phyloP scores from a whole-genome alignment of 2,329 filamentous ascomycete genomes.

The Lasiodiplodia theobromae region DNA sequence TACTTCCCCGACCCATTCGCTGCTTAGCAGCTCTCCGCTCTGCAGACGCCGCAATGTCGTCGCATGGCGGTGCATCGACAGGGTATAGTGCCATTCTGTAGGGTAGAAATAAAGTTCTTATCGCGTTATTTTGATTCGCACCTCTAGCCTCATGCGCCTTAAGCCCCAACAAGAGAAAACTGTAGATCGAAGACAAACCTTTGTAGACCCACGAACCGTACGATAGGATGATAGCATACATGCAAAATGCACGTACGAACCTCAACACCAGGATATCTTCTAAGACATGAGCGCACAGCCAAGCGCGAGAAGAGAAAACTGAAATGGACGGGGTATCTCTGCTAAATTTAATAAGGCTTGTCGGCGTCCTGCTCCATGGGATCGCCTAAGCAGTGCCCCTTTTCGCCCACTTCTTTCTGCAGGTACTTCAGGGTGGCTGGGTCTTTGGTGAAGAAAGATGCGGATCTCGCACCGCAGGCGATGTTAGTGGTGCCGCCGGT shows the following conservation, averaged over 20 bases:
- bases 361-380: slow-evolving; percentile 31
- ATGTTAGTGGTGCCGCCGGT: slow-evolving; percentile 40
- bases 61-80: background rate
- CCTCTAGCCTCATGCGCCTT: background rate
- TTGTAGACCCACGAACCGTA: background rate
- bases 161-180: background rate
- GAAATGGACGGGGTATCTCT: slow-evolving; percentile 15
- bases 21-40: background rate
- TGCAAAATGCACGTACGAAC: background rate
- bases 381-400: slow-evolving; percentile 39
- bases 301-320: background rate
- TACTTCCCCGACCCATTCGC: background rate
- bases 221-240: background rate
- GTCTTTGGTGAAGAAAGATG: slow-evolving; percentile 37
- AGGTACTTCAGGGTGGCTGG: slow-evolving; percentile 38
- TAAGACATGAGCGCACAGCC: background rate
- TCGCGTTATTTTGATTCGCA: background rate
- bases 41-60: background rate
- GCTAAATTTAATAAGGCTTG: slow-evolving; percentile 22
- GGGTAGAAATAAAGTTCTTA: background rate
- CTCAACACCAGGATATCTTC: background rate
- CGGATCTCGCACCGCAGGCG: slow-evolving; percentile 41
- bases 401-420: slow-evolving; percentile 36
- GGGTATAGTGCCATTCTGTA: background rate
- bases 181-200: background rate